Evolutionary conservation across 441 rosid species (phyloP), one percentile per base, ranked within the genome.

Genomic region (Gossypium schwendimanii): DNA sequence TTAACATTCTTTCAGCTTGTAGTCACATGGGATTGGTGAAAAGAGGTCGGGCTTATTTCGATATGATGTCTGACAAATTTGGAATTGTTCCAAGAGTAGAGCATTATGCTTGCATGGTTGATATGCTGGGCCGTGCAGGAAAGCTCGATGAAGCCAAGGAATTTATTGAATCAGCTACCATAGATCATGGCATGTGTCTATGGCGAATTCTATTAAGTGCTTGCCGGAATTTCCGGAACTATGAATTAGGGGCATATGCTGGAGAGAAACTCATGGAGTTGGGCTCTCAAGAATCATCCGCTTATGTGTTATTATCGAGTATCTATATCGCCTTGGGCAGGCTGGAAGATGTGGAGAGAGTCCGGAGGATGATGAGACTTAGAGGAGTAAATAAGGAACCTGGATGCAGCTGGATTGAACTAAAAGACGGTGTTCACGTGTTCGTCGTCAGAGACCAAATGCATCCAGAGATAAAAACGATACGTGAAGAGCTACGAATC

Each of bases 41-140:
- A 52, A 79, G 80, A 79, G 94, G 89, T 62, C 78, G 88, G 93
- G 75, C 26, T 47, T 90, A 86, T 79, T 89, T 88, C 82, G 78
- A 79, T 17, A 83, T 84, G 88, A 94, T 94, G 90, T 81, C 75
- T 0, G 78, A 80, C 73, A 81, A 78, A 47, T 88, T 87, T 17
- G 81, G 87, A 70, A 54, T 89, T 28, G 77, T 66, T 75, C 92
- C 93, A 45, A 84, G 81, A 74, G 85, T 93, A 17, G 96, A 93
- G 76, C 96, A 93, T 73, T 84, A 88, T 71, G 94, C 94, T 31
- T 91, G 97, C 82, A 87, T 91, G 90, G 98, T 93, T 59, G 96
- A 93, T 79, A 73, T 91, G 44, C 75, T 91, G 73, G 87, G 94
- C 77, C 94, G 94, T 72, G 96, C 97, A 26, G 98, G 93, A 73